Base-by-base conservation (phyloP, 352 stramenopile species). In the Pythium diclinum region DNA sequence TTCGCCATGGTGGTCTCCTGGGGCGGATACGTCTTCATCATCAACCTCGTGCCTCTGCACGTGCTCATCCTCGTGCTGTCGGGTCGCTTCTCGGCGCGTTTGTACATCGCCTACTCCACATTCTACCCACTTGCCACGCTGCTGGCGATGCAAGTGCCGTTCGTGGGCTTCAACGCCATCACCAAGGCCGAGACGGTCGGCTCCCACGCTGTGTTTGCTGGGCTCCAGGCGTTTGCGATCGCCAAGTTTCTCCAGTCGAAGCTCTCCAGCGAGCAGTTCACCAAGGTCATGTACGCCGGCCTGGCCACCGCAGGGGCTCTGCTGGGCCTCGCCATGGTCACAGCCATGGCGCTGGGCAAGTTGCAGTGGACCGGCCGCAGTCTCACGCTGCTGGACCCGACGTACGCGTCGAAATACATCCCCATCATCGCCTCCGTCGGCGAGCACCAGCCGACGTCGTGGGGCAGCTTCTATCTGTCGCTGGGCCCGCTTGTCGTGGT, bases 11-110 rank as follows among this genome's bases (percentile, higher is more conserved):
- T 97, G 14, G 80, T 97, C 6, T 95, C 95, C 1, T 99, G 97
- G 97, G 97, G 97, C 68, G 97, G 97, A 56, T 99, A 99, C 75
- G 94, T 99, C 32, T 99, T 99, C 79, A 98, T 99, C 49, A 91
- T 99, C 74, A 99, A 99, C 77, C 83, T 99, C 44, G 88, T 99
- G 40, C 97, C 95, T 32, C 89, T 98, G 25, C 95, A 99, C 74
- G 91, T 97, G 16, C 75, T 98, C 8, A 70, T 79, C 40, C 71
- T 99, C 25, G 76, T 99, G 13, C 57, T 98, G 3, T 78, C 88
- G 13, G 95, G 95, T 8, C 79, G 88, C 25, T 97, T 96, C 72
- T 97, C 92, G 6, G 74, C 85, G n/a, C 88, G 92, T 17, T 52
- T 99, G 0, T 98, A 99, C 79, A 79, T 95, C 21, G 92, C 97